Conservation (phyloP, 2,329 filamentous ascomycete species). For the Arthrobotrys musiformis region DNA sequence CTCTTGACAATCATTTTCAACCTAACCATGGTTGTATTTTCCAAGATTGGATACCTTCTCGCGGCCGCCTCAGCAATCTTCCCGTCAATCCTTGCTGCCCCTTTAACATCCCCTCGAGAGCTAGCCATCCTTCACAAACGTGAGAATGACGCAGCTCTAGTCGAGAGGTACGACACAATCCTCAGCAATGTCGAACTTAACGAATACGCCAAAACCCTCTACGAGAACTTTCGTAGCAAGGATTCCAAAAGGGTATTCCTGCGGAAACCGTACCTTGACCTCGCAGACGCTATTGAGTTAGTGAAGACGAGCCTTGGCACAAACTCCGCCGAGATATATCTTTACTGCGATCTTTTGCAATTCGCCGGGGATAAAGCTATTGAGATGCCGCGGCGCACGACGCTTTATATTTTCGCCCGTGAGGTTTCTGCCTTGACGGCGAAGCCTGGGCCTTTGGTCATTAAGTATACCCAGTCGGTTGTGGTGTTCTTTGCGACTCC, state of each 20-base stretch:
- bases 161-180: slow-evolving; percentile 41
- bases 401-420: slow-evolving; percentile 38
- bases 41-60: slow-evolving; percentile 21
- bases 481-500: slow-evolving; percentile 48
- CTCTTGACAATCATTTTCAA: background rate
- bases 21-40: slow-evolving; percentile 26
- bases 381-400: slow-evolving; percentile 38
- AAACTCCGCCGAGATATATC: slow-evolving; percentile 43
- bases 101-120: background rate
- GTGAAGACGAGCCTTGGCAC: slow-evolving; percentile 25
- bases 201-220: slow-evolving; percentile 43
- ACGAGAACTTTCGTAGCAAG: slow-evolving; percentile 49
- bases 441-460: slow-evolving; percentile 33
- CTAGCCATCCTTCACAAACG: background rate
- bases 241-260: slow-evolving; percentile 44
- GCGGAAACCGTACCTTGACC: slow-evolving; percentile 48
- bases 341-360: slow-evolving; percentile 40
- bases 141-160: slow-evolving; percentile 26
- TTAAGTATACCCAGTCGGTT: slow-evolving; percentile 43
- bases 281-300: slow-evolving; percentile 26
- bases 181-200: slow-evolving; percentile 49
- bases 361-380: slow-evolving; percentile 19
- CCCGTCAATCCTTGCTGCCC: slow-evolving; percentile 13
- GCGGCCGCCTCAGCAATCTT: slow-evolving; percentile 1
- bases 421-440: slow-evolving; percentile 29